phyloP scores from a whole-genome alignment of 2,329 filamentous ascomycete species.

The Botrytis byssoidea region DNA sequence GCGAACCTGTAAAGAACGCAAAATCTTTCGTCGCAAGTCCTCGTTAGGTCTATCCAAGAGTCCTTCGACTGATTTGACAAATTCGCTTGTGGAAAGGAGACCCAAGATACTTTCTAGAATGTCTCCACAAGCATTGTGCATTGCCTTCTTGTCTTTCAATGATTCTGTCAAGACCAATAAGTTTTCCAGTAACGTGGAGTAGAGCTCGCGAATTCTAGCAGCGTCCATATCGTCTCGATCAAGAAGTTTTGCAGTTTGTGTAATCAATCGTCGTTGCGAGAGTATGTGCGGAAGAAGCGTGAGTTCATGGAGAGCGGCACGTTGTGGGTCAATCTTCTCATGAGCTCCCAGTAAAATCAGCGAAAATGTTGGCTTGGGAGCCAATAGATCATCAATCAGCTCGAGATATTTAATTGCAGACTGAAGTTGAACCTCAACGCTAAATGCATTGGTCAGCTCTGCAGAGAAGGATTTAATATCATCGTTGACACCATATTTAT shows the following conservation, averaged over 20 bases:
- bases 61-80: conserved; percentile 82
- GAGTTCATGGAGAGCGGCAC: conserved; percentile 54
- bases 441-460: conserved; percentile 71
- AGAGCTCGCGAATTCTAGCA: conserved; percentile 65
- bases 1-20: conserved; percentile 76
- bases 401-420: conserved; percentile 75
- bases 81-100: conserved; percentile 81
- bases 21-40: conserved; percentile 74
- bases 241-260: conserved; percentile 56
- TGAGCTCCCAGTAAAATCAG: conserved; percentile 66
- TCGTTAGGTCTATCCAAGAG: conserved; percentile 75
- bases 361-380: conserved; percentile 71
- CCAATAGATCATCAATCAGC: conserved; percentile 72
- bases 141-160: conserved; percentile 54
- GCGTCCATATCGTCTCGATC: conserved; percentile 64
- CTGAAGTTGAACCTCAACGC: conserved; percentile 72
- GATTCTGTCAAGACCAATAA: conserved; percentile 64
- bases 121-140: conserved; percentile 62
- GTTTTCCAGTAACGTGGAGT: conserved; percentile 65
- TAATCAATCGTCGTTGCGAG: conserved; percentile 55
- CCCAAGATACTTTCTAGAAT: conserved; percentile 78
- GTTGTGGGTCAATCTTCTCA: conserved; percentile 49
- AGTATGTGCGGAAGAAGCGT: conserved; percentile 58
- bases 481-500: conserved; percentile 78
- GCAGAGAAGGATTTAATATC: conserved; percentile 72